phyloP scores from a whole-genome alignment of 805 yeast species.

The Yarrowia osloensis region DNA sequence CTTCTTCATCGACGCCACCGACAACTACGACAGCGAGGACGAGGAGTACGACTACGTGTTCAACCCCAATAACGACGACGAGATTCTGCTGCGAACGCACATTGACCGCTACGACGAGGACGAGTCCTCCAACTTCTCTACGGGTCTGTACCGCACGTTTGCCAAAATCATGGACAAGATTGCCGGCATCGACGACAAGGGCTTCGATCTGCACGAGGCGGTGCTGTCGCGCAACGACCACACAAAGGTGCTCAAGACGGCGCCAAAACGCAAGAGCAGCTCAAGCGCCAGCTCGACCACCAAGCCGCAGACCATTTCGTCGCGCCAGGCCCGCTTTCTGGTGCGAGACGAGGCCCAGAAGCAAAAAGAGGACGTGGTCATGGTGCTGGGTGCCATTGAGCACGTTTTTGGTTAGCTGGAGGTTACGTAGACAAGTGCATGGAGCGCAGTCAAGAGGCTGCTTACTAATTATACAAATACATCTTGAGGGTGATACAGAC shows the following conservation, averaged over 20 bases:
- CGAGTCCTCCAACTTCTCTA: background rate
- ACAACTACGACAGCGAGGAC: constrained; percentile 24
- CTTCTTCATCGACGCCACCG: constrained; percentile 25
- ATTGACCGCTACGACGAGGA: constrained; percentile 22
- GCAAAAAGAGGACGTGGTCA: constrained; percentile 5
- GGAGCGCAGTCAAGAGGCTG: background rate
- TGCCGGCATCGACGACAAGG: constrained; percentile 24
- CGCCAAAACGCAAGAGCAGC: background rate
- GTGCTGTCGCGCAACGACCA: background rate
- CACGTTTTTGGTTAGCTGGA: background rate
- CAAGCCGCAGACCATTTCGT: constrained; percentile 4
- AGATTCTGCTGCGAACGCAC: constrained; percentile 26
- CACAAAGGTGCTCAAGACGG: background rate
- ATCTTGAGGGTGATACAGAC: too few relatives aligned
- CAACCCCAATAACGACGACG: constrained; percentile 29
- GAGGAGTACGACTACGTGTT: constrained; percentile 31
- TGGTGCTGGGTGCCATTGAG: constrained; percentile 12
- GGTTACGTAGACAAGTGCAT: too few relatives aligned
- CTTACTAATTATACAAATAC: background rate
- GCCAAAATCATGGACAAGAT: constrained; percentile 30
- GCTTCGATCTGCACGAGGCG: constrained; percentile 1
- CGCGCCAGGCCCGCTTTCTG: constrained; percentile 19
- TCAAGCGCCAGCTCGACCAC: background rate
- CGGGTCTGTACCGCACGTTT: constrained; percentile 22
- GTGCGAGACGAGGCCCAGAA: constrained; percentile 23